Conservation (phyloP, 129 eudicot species). For the Glebionis coronaria region DNA sequence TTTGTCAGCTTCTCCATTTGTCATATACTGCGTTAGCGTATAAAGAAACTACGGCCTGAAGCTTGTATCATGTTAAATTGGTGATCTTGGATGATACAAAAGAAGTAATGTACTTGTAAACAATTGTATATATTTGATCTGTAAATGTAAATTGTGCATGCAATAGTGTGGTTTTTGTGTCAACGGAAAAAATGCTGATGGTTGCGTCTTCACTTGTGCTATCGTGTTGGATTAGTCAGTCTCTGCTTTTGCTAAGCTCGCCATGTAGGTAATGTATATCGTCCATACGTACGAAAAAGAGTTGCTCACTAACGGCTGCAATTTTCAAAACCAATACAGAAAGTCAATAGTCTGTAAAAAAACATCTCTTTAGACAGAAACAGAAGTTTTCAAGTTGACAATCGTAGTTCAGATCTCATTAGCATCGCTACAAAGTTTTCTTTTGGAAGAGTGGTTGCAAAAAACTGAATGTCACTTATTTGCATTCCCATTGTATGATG, state of each 20-base stretch:
- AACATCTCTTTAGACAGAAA: neutral
- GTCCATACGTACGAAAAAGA: constrained; percentile 83
- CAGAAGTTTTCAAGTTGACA: neutral
- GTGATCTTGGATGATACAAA: constrained; percentile 4
- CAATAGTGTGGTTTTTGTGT: constrained; percentile 8
- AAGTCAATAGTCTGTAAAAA: neutral
- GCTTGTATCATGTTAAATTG: neutral
- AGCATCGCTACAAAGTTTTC: too few relatives aligned
- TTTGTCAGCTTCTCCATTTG: neutral
- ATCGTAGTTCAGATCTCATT: too few relatives aligned
- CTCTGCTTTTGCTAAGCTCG: constrained; percentile 61
- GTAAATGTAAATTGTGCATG: constrained; percentile 8
- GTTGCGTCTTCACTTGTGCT: constrained; percentile 7
- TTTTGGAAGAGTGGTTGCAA: too few relatives aligned
- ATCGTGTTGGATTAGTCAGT: constrained; percentile 22
- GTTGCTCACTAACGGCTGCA: constrained; percentile 84
- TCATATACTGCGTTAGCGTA: neutral
- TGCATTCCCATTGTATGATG: neutral
- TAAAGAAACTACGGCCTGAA: neutral
- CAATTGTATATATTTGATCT: constrained; percentile 15
- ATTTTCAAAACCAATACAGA: constrained; percentile 9
- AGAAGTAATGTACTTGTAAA: neutral
- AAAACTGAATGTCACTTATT: too few relatives aligned
- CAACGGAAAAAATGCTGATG: constrained; percentile 2
- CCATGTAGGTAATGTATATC: constrained; percentile 86